Percentiles rank a stretch among this genome's conserved stretches.
These are phyloP conservation scores for Kalmanozyma brasiliensis DNA, from an alignment of 1,284 basidiomycete genomes.

Conservation along the genomic window DNA sequence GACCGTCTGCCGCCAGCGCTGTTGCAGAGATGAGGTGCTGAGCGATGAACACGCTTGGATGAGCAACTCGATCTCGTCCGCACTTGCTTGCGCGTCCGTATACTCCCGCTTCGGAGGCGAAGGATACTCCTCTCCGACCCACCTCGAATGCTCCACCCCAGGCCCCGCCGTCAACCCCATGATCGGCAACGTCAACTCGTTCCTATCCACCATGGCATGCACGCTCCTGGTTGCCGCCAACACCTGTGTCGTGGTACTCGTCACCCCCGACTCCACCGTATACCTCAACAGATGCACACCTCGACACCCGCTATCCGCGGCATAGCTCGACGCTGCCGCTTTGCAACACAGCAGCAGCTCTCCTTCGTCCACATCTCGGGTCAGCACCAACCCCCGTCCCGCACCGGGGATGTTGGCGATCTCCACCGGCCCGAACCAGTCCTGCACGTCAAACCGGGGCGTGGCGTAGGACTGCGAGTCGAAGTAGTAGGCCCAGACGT, in stretches of 20 bases:
- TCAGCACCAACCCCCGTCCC: slow-evolving; percentile 61
- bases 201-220: slow-evolving; percentile 58
- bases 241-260: slow-evolving; percentile 66
- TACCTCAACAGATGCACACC: slow-evolving; percentile 55
- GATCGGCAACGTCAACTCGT: slow-evolving; percentile 52
- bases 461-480: slow-evolving; percentile 49
- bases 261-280: slow-evolving; percentile 57
- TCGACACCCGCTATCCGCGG: slow-evolving; percentile 46
- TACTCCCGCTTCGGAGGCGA: slow-evolving; percentile 30
- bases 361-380: slow-evolving; percentile 56
- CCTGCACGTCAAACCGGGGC: slow-evolving; percentile 52
- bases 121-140: slow-evolving; percentile 53
- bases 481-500: slow-evolving; percentile 54
- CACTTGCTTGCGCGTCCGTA: slow-evolving; percentile 14
- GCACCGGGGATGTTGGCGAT: slow-evolving; percentile 60
- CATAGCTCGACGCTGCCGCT: slow-evolving; percentile 58
- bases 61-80: slow-evolving; percentile 13
- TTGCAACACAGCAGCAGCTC: slow-evolving; percentile 61
- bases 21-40: background rate
- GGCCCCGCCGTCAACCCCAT: slow-evolving; percentile 66
- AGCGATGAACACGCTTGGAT: slow-evolving; percentile 15
- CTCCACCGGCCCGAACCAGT: slow-evolving; percentile 57
- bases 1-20: slow-evolving; percentile 11
- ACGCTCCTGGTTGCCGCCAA: slow-evolving; percentile 63
- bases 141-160: slow-evolving; percentile 40